Conservation (phyloP, 148 eudicot genomes). For the Vaccinium darrowii region DNA sequence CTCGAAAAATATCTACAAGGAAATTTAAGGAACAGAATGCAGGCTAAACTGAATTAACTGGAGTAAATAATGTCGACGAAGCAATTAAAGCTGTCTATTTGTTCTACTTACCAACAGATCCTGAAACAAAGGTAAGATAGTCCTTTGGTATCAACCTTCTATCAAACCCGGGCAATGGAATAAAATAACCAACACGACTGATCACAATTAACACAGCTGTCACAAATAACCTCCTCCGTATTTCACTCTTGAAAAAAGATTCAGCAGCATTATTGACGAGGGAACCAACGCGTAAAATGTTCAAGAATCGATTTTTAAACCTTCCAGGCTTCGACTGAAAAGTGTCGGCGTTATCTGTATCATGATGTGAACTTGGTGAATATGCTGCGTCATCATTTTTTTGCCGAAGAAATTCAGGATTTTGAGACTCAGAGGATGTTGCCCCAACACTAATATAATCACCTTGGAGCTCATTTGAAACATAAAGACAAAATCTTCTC, state of each 20-base stretch:
- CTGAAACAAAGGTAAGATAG: constrained; percentile 81
- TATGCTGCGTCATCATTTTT: constrained; percentile 28
- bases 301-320: constrained; percentile 68
- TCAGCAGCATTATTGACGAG: constrained; percentile 71
- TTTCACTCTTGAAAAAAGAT: constrained; percentile 97
- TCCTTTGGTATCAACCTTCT: constrained; percentile 80
- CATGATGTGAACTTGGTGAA: constrained; percentile 21
- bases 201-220: constrained; percentile 69
- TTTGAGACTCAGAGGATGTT: constrained; percentile 40
- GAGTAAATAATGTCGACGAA: not conserved
- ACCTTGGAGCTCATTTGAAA: constrained; percentile 25
- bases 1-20: not conserved
- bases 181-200: constrained; percentile 90
- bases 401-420: constrained; percentile 37
- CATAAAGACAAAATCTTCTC: constrained; percentile 22
- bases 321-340: constrained; percentile 33
- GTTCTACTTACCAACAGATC: constrained; percentile 67
- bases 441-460: constrained; percentile 28
- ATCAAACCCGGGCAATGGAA: constrained; percentile 96
- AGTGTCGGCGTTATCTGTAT: constrained; percentile 21
- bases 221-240: constrained; percentile 85
- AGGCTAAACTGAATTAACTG: not conserved
- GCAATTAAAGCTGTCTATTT: not conserved
- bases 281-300: constrained; percentile 66
- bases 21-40: constrained; percentile 1